Evolutionary conservation across 768 basidiomycete species (phyloP).

Genomic region (Russula griseocarnosa): DNA sequence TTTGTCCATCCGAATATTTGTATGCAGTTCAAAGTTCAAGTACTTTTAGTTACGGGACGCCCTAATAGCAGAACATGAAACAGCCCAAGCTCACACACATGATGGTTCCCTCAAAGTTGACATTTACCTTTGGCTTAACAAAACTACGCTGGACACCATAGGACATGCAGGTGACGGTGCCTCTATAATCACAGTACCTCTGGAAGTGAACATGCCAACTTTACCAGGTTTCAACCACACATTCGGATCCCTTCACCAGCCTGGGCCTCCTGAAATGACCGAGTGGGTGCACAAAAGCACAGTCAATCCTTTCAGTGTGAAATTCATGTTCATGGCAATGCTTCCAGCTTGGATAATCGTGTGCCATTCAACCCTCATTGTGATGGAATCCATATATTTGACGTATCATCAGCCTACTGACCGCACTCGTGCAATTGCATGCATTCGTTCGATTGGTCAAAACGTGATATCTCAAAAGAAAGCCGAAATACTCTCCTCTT

Average conservation of each 20-base stretch:
- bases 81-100: neutral
- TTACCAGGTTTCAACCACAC: constrained; percentile 21
- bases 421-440: constrained; percentile 4
- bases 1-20: neutral
- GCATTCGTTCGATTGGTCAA: constrained; percentile 33
- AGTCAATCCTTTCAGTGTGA: constrained; percentile 18
- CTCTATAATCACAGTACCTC: neutral
- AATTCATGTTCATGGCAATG: constrained; percentile 4
- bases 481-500: constrained; percentile 34
- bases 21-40: neutral
- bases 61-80: constrained; percentile 1
- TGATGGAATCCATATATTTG: neutral
- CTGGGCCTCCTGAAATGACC: constrained; percentile 6
- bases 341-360: constrained; percentile 21
- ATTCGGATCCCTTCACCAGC: constrained; percentile 14
- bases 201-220: neutral
- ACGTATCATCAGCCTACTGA: constrained; percentile 15
- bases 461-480: constrained; percentile 36
- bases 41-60: constrained; percentile 15
- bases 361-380: constrained; percentile 1
- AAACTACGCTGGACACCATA: constrained; percentile 21
- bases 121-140: constrained; percentile 20
- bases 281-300: constrained; percentile 16
- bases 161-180: constrained; percentile 17
- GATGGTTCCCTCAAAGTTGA: constrained; percentile 16